Conservation (phyloP, 371 early-diverging fungal species). For the Actinomortierella ambigua region DNA sequence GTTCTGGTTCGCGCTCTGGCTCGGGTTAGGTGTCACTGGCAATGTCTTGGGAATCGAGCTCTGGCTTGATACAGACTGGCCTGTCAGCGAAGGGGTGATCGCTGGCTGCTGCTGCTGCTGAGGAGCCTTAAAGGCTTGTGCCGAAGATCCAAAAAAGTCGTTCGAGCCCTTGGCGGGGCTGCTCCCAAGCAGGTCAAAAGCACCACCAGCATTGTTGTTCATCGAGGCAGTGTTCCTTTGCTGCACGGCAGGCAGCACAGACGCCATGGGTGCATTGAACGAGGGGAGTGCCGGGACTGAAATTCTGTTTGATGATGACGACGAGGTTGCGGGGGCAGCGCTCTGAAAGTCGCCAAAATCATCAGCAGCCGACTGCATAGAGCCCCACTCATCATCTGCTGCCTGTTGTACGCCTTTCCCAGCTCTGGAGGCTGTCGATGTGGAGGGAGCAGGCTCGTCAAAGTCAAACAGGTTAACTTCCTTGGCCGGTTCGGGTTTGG, state of each 20-base stretch:
- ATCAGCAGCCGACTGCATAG: constrained; percentile 53
- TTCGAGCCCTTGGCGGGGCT: constrained; percentile 18
- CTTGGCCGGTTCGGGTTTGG: constrained; percentile 46
- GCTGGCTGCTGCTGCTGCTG: too few relatives aligned
- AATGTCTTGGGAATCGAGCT: too few relatives aligned
- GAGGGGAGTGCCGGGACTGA: constrained; percentile 19
- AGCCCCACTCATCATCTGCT: constrained; percentile 64
- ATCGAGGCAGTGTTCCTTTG: constrained; percentile 21
- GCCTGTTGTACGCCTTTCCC: constrained; percentile 8
- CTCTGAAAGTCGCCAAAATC: constrained; percentile 72
- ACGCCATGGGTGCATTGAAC: constrained; percentile 26
- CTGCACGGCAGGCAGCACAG: constrained; percentile 26
- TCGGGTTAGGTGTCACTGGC: not conserved
- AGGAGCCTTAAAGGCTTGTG: too few relatives aligned
- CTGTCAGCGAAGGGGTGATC: too few relatives aligned
- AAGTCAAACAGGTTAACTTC: constrained; percentile 67
- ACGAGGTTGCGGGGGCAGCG: constrained; percentile 52
- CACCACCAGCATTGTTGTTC: constrained; percentile 9
- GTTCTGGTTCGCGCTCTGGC: constrained; percentile 27
- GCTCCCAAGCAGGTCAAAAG: constrained; percentile 34
- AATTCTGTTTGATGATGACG: constrained; percentile 9
- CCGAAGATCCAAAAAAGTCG: too few relatives aligned
- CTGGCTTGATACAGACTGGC: too few relatives aligned
- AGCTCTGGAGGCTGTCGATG: constrained; percentile 11
- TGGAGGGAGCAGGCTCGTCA: constrained; percentile 50